Evolutionary conservation across 352 stramenopile species (phyloP).

Genomic region (Globisporangium megalacanthum): DNA sequence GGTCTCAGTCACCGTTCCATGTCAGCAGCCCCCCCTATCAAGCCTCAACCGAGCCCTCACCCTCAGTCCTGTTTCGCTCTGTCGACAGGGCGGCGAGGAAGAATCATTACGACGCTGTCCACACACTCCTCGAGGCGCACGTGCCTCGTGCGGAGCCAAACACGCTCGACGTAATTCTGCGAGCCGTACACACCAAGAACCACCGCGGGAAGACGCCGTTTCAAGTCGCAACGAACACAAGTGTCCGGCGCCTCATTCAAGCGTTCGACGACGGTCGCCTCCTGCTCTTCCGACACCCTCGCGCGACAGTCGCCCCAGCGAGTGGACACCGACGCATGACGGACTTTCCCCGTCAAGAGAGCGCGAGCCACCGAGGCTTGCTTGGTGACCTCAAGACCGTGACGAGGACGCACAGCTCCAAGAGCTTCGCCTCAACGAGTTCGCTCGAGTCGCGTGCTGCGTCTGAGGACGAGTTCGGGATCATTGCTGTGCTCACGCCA

Average conservation of each 20-base stretch:
- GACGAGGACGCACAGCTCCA: slow-evolving; percentile 10
- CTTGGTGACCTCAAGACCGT: slow-evolving; percentile 1
- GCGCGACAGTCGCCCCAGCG: neutral
- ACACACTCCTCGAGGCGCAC: slow-evolving; percentile 41
- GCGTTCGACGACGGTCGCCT: slow-evolving; percentile 43
- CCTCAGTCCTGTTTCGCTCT: neutral
- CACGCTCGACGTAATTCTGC: slow-evolving; percentile 22
- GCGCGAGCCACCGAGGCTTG: neutral
- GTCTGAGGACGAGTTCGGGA: slow-evolving; percentile 23
- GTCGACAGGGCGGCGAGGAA: slow-evolving; percentile 40
- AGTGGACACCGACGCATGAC: slow-evolving; percentile 21
- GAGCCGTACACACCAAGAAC: slow-evolving; percentile 37
- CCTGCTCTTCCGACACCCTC: slow-evolving; percentile 19
- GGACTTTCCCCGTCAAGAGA: slow-evolving; percentile 14
- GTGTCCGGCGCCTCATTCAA: slow-evolving; percentile 34
- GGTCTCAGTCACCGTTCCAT: neutral
- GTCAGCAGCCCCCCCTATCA: no score
- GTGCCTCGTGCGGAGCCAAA: slow-evolving; percentile 22
- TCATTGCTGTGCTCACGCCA: slow-evolving; percentile 17
- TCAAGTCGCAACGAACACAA: slow-evolving; percentile 35
- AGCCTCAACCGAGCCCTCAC: no score
- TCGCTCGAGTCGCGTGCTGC: neutral
- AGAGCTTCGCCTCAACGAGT: slow-evolving; percentile 3
- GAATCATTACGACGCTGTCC: slow-evolving; percentile 54
- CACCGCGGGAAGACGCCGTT: slow-evolving; percentile 36